A percentile compares a stretch with the other conserved stretches of the same genome.
phyloP scores from a whole-genome alignment of 1,284 basidiomycete species.

The Ustilago vetiveriae region DNA sequence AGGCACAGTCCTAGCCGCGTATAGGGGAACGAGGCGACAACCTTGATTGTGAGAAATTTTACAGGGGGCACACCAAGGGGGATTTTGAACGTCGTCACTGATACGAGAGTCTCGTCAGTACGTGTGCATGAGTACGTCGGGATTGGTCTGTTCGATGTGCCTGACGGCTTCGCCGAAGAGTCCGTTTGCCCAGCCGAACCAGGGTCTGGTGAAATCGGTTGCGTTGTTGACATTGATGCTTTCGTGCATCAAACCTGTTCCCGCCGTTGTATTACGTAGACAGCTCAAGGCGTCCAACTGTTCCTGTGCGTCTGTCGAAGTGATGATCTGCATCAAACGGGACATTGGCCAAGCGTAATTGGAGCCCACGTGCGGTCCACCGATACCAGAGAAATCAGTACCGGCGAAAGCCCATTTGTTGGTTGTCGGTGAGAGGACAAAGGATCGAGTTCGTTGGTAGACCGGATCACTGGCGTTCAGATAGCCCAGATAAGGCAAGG shows the following conservation, averaged over 20 bases:
- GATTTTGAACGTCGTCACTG: too few relatives aligned
- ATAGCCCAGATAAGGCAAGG: constrained; percentile 57
- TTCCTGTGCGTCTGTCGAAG: constrained; percentile 45
- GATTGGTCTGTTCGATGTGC: constrained; percentile 47
- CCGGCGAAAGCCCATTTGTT: constrained; percentile 59
- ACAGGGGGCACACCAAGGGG: too few relatives aligned
- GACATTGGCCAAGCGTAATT: constrained; percentile 61
- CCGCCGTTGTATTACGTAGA: constrained; percentile 53
- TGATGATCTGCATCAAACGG: constrained; percentile 51
- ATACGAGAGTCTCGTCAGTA: too few relatives aligned
- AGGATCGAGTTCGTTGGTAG: constrained; percentile 50
- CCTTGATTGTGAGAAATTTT: too few relatives aligned
- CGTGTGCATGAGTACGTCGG: constrained; percentile 22
- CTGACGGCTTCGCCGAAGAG: constrained; percentile 51
- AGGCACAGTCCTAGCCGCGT: too few relatives aligned
- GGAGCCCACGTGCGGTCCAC: constrained; percentile 54
- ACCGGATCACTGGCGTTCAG: constrained; percentile 20
- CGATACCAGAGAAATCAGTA: constrained; percentile 41
- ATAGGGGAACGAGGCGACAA: too few relatives aligned
- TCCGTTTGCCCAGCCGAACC: constrained; percentile 59
- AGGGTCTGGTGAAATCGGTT: constrained; percentile 49
- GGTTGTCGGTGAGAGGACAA: constrained; percentile 34
- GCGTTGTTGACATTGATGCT: constrained; percentile 52
- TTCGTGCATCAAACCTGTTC: constrained; percentile 58
- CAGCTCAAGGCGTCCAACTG: constrained; percentile 37